Conservation (phyloP, 352 stramenopile species). For the Phytophthora colocasiae region DNA sequence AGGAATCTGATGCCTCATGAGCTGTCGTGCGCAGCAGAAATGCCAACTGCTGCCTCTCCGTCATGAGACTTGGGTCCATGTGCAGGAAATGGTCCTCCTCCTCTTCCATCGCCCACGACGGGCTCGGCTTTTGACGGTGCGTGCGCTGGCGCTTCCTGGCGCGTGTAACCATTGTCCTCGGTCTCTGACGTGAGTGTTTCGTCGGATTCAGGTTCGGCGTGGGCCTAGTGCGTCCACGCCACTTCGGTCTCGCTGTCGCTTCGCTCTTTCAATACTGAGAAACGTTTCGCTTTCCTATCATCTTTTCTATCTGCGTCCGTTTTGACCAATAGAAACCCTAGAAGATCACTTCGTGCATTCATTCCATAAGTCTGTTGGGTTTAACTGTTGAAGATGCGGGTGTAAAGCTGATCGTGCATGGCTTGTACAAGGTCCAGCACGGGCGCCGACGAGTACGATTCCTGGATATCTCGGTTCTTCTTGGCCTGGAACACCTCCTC, state of each 20-base stretch:
- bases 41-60: slow-evolving; percentile 79
- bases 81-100: slow-evolving; percentile 29
- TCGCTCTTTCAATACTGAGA: slow-evolving; percentile 30
- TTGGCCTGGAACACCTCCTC: slow-evolving; percentile 70
- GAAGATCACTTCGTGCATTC: slow-evolving; percentile 36
- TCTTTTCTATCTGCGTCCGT: not conserved
- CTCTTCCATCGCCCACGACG: slow-evolving; percentile 19
- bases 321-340: slow-evolving; percentile 25
- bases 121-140: slow-evolving; percentile 11
- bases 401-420: slow-evolving; percentile 90
- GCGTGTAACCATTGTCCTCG: slow-evolving; percentile 24
- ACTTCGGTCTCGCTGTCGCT: not conserved
- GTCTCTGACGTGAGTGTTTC: slow-evolving; percentile 9
- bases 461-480: slow-evolving; percentile 65
- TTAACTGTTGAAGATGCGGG: slow-evolving; percentile 87
- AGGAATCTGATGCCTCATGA: slow-evolving; percentile 50
- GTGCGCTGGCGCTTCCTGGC: slow-evolving; percentile 27
- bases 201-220: slow-evolving; percentile 11
- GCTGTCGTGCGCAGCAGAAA: slow-evolving; percentile 78
- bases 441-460: slow-evolving; percentile 82
- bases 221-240: slow-evolving; percentile 13
- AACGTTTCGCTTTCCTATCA: slow-evolving; percentile 18
- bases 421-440: slow-evolving; percentile 84
- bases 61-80: slow-evolving; percentile 79
- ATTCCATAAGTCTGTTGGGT: not conserved